These are phyloP conservation scores for Chalaropsis ovoidea DNA, from an alignment of 2,329 filamentous ascomycete species.

Conservation along the genomic window DNA sequence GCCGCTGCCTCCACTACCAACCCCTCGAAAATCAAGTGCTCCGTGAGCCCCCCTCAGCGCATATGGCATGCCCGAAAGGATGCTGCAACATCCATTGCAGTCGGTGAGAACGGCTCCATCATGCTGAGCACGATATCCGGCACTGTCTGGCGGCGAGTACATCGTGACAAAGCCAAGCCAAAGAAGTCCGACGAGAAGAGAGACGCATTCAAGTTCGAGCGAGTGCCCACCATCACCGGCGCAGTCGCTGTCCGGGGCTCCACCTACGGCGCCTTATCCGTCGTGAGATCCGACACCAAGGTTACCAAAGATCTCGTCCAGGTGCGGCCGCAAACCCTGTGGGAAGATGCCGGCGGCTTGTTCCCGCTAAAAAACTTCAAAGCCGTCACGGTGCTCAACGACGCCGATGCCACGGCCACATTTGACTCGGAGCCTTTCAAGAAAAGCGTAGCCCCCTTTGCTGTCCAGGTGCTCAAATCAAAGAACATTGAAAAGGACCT, in stretches of 20 bases:
- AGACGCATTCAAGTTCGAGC: constrained; percentile 92
- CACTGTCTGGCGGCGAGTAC: constrained; percentile 83
- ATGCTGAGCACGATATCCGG: constrained; percentile 89
- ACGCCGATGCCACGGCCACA: constrained; percentile 36
- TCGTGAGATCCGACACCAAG: constrained; percentile 72
- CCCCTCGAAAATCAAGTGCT: constrained; percentile 76
- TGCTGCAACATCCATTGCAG: constrained; percentile 73
- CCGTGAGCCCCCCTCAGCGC: constrained; percentile 65
- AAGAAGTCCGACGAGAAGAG: constrained; percentile 48
- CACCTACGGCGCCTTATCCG: constrained; percentile 79
- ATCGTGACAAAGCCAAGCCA: constrained; percentile 67
- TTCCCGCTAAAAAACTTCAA: constrained; percentile 56
- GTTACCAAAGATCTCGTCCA: constrained; percentile 62
- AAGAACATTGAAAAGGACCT: constrained; percentile 58
- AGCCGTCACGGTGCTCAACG: constrained; percentile 35
- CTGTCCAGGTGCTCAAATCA: constrained; percentile 49
- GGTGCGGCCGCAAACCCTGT: constrained; percentile 57
- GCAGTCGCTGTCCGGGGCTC: constrained; percentile 79
- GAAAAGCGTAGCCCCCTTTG: constrained; percentile 43
- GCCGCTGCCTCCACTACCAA: constrained; percentile 74
- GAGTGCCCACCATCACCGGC: constrained; percentile 77
- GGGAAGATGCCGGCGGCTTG: constrained; percentile 62
- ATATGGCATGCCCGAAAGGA: constrained; percentile 86
- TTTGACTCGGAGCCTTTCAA: constrained; percentile 32
- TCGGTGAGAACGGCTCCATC: constrained; percentile 87